These are phyloP conservation scores for Fusarium hostae DNA, from an alignment of 2,329 filamentous ascomycete genomes.

Conservation along the genomic window DNA sequence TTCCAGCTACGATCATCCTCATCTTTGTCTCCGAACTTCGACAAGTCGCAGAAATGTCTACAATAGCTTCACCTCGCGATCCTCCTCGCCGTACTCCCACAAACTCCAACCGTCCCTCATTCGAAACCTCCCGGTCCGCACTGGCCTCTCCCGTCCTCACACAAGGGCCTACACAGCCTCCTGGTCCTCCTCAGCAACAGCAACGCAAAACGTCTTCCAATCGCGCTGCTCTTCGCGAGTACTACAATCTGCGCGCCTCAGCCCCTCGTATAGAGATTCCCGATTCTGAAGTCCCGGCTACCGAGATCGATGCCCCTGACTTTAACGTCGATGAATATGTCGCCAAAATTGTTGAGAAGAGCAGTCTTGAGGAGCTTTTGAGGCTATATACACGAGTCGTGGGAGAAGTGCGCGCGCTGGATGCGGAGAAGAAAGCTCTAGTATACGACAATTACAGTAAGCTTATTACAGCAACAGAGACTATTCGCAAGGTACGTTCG, in stretches of 20 bases:
- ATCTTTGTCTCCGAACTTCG: background rate
- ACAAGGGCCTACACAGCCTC: conserved; percentile 35
- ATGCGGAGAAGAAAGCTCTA: conserved; percentile 95
- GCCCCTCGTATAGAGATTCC: conserved; percentile 57
- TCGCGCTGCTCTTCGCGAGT: conserved; percentile 88
- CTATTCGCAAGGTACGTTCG: conserved; percentile 76
- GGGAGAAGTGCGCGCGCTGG: conserved; percentile 86
- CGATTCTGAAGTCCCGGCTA: conserved; percentile 68
- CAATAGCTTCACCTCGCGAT: conserved; percentile 72
- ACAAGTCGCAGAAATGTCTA: conserved; percentile 63
- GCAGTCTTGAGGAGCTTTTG: conserved; percentile 75
- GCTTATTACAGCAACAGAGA: conserved; percentile 94
- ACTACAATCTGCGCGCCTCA: conserved; percentile 79
- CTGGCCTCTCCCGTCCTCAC: conserved; percentile 61
- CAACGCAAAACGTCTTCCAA: conserved; percentile 67
- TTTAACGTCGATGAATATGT: conserved; percentile 82
- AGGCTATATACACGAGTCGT: conserved; percentile 76
- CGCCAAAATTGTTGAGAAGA: conserved; percentile 67
- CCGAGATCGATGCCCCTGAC: conserved; percentile 77
- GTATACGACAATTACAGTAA: conserved; percentile 99
- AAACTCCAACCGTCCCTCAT: conserved; percentile 79
- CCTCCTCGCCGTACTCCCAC: conserved; percentile 70
- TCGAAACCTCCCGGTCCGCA: conserved; percentile 72
- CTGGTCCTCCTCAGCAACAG: conserved; percentile 15
- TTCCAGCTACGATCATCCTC: background rate